A percentile compares a stretch with the other conserved stretches of the same genome.
These are phyloP conservation scores for Rhodotorula kratochvilovae DNA, from an alignment of 768 basidiomycete species.

Conservation along the genomic window DNA sequence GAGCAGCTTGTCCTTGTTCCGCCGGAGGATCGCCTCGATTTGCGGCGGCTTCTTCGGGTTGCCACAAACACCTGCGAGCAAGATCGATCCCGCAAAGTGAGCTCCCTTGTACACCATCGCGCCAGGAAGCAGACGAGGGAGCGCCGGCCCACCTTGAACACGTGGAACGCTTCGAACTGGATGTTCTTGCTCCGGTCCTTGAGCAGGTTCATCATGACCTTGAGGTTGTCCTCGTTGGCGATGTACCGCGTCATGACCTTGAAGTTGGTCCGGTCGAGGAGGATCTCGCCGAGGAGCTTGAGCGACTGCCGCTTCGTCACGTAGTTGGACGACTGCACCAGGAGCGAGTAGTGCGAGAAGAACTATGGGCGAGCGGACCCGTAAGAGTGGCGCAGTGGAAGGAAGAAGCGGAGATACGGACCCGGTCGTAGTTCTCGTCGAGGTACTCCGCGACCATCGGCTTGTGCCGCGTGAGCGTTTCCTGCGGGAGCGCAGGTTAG, in stretches of 20 bases:
- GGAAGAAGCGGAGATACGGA: conserved; percentile 49
- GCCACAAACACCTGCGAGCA: conserved; percentile 81
- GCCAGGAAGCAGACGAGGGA: too few relatives aligned
- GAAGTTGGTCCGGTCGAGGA: conserved; percentile 96
- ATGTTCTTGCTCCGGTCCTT: conserved; percentile 99
- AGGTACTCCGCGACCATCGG: conserved; percentile 96
- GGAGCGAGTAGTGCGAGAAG: conserved; percentile 87
- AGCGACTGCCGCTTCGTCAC: conserved; percentile 99
- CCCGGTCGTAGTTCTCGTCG: conserved; percentile 93
- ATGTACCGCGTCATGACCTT: conserved; percentile 98
- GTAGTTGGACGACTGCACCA: conserved; percentile 90
- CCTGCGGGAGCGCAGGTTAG: conserved; percentile 48
- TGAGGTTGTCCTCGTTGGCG: conserved; percentile 86
- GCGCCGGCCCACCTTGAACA: conserved; percentile 80
- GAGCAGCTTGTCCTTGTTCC: conserved; percentile 92
- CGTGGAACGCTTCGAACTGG: conserved; percentile 98
- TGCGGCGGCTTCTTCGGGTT: conserved; percentile 98
- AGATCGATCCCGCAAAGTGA: neutral
- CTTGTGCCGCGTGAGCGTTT: conserved; percentile 93
- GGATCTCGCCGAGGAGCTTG: conserved; percentile 94
- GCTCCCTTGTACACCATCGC: neutral
- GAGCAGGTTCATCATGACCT: conserved; percentile 99
- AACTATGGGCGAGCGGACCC: conserved; percentile 56
- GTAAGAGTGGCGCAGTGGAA: neutral
- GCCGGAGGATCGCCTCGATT: conserved; percentile 79